Base-by-base conservation (phyloP, 2,329 filamentous ascomycete species). In the Colletotrichum musicola region DNA sequence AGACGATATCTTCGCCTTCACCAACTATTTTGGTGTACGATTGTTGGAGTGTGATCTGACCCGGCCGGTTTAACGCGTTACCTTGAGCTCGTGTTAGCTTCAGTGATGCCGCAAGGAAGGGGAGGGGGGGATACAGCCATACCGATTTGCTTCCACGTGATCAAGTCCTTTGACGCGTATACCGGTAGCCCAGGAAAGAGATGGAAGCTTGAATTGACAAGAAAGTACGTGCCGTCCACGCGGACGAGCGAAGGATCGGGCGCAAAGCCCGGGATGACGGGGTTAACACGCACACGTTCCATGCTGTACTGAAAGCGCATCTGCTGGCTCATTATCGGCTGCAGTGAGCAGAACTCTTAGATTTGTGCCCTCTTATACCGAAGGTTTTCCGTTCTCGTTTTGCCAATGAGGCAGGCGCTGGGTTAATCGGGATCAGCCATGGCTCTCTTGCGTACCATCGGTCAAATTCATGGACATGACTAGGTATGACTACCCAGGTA, bases 151-250 rank as follows among this genome's bases (percentile, higher is more conserved):
- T 73, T 74, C 77, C 77, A 79, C 60, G 72, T 71, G 27, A 74
- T 57, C 4, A 81, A 71, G 58, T 81, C 76, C 22, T 74, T 75
- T 6, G 78, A 81, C 5, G 74, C 74, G 50, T 77, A 78, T 16
- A 77, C 77, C 54, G 85, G 84, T 0, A 82, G 77, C 18, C 88
- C 87, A 0, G 88, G 81, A 71, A 89, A 89, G 6, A 88, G 83
- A 72, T 89, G 89, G 71, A 89, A 88, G 10, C 86, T 85, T 3
- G 88, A 86, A 72, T 86, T 87, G 68, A 88, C 84, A 47, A 77
- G 72, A 62, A 74, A 78, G 69, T 73, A 79, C 0, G 72, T 75
- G 5, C 73, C 75, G 35, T 76, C 71, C 7, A 78, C 73, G 7
- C 72, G 70, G 4, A 75, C 69, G n/a, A 75, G 66, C 6, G 77